Conservation (phyloP, 2,329 filamentous ascomycete genomes). For the Paracoccidioides lutzii region DNA sequence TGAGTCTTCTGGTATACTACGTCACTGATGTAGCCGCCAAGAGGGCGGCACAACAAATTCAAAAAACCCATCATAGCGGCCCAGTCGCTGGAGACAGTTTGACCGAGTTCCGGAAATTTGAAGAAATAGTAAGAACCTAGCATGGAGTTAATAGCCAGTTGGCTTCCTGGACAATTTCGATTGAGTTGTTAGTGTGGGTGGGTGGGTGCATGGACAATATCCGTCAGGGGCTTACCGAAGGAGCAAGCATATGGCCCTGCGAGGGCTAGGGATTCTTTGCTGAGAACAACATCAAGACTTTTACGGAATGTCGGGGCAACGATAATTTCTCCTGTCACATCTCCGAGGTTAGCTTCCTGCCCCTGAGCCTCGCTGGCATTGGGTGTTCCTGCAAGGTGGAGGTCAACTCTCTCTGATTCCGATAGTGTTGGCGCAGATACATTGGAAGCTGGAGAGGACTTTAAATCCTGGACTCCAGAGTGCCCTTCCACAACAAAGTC, state of each 20-base stretch:
- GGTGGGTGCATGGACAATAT: no score
- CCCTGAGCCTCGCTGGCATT: constrained; percentile 35
- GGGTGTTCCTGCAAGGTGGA: neutral
- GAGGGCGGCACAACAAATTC: constrained; percentile 37
- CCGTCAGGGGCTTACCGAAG: constrained; percentile 32
- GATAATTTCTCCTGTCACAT: constrained; percentile 46
- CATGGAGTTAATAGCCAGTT: constrained; percentile 49
- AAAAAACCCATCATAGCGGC: constrained; percentile 43
- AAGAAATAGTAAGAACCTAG: constrained; percentile 46
- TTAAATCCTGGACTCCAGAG: constrained; percentile 15
- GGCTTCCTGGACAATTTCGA: constrained; percentile 20
- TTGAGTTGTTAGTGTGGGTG: no score
- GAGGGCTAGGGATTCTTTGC: constrained; percentile 42
- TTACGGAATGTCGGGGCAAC: constrained; percentile 51
- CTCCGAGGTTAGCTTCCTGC: constrained; percentile 39
- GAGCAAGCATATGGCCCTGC: constrained; percentile 46
- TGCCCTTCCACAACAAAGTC: constrained; percentile 18
- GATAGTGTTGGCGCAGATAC: constrained; percentile 23
- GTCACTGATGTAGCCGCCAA: constrained; percentile 42
- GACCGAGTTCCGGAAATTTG: constrained; percentile 42
- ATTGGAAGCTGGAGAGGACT: constrained; percentile 13
- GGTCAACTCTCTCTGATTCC: constrained; percentile 10
- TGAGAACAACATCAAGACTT: constrained; percentile 48
- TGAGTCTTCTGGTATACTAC: constrained; percentile 40
- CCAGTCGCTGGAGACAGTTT: constrained; percentile 44